Conservation (phyloP, 805 yeast species). For the Candida jianshihensis region DNA sequence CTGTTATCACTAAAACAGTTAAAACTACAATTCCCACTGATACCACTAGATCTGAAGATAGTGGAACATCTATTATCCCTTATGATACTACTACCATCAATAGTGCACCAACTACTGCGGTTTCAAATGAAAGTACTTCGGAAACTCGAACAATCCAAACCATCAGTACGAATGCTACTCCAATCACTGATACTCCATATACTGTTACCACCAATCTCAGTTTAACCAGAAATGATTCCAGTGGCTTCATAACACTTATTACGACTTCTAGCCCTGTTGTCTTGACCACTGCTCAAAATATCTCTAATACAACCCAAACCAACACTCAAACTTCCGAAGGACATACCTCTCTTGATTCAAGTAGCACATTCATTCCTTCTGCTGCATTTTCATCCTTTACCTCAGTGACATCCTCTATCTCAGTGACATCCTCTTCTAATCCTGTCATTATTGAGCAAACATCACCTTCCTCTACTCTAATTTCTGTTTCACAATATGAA, state of each 20-base stretch:
- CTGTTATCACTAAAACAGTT: no score
- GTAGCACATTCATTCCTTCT: no score
- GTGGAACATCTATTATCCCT: slow-evolving; percentile 8
- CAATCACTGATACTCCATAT: no score
- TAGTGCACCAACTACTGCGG: slow-evolving; percentile 5
- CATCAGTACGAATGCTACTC: no score
- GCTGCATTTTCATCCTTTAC: no score
- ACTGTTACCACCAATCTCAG: no score
- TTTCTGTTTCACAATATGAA: slow-evolving; percentile 5
- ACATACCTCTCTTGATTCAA: no score
- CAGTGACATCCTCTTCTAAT: background rate
- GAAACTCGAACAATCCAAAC: no score
- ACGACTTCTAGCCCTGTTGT: background rate
- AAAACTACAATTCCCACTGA: no score
- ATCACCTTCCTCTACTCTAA: slow-evolving; percentile 4
- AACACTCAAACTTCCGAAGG: background rate
- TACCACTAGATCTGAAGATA: background rate
- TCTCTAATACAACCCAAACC: background rate
- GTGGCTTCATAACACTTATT: background rate
- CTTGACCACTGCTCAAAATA: slow-evolving; percentile 9
- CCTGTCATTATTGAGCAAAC: background rate
- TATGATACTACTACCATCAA: slow-evolving; percentile 5
- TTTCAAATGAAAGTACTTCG: background rate
- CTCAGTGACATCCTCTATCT: background rate
- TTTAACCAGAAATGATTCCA: no score